These are phyloP conservation scores for slime mould (Dictyostelium discoideum) DNA, from an alignment of 78 protist genomes.

Conservation along the genomic window DNA sequence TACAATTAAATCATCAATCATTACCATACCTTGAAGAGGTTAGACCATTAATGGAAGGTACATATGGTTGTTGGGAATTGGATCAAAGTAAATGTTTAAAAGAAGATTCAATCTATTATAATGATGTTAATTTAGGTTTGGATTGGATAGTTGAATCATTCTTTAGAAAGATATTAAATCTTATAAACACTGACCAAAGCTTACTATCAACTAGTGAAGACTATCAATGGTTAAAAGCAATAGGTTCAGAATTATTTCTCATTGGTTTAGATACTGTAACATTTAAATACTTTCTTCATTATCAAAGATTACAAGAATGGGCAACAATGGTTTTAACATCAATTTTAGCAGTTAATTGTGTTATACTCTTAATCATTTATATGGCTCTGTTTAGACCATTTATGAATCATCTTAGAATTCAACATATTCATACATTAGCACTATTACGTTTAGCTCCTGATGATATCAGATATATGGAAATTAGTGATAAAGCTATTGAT, in stretches of 20 bases:
- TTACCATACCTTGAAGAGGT: background rate
- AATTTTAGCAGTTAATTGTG: background rate
- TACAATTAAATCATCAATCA: constrained; percentile 44
- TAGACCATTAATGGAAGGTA: constrained; percentile 56
- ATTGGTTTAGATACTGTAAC: constrained; percentile 42
- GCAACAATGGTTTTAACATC: background rate
- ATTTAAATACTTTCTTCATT: constrained; percentile 15
- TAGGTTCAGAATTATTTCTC: background rate
- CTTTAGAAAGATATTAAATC: background rate
- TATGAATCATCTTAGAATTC: constrained; percentile 35
- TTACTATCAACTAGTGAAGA: background rate
- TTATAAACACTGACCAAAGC: background rate
- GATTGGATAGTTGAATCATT: constrained; percentile 51
- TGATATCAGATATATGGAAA: constrained; percentile 46
- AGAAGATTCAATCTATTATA: background rate
- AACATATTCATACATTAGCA: constrained; percentile 59
- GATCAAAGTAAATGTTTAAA: background rate
- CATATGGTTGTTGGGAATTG: constrained; percentile 28
- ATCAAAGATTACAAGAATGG: constrained; percentile 20
- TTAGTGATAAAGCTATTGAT: constrained; percentile 46
- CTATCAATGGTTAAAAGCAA: constrained; percentile 2
- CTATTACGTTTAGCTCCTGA: constrained; percentile 41
- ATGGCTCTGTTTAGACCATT: constrained; percentile 29
- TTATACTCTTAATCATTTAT: constrained; percentile 1
- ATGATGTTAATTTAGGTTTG: background rate